Percentiles rank a stretch among this genome's conserved stretches.
Evolutionary conservation across 352 stramenopile genomes (phyloP).

Genomic region (Phytophthora megakarya): DNA sequence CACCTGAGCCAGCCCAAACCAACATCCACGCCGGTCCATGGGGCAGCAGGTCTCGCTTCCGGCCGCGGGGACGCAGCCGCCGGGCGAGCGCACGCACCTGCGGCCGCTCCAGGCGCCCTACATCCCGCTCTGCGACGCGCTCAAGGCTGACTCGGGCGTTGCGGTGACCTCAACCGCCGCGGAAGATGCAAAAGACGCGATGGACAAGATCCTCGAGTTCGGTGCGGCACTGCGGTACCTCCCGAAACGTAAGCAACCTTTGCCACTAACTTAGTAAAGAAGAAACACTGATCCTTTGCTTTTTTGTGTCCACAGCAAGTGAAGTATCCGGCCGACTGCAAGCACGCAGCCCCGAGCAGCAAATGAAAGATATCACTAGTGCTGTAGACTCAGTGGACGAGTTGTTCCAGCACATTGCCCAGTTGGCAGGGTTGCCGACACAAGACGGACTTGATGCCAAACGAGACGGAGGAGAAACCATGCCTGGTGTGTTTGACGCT

Average conservation of each 20-base stretch:
- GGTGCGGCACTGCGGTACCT: slow-evolving; percentile 48
- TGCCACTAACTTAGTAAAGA: no score
- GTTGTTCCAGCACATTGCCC: slow-evolving; percentile 82
- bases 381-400: slow-evolving; percentile 79
- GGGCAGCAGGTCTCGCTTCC: slow-evolving; percentile 59
- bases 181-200: slow-evolving; percentile 68
- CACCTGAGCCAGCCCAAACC: no score
- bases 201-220: slow-evolving; percentile 81
- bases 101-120: slow-evolving; percentile 50
- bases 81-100: slow-evolving; percentile 23
- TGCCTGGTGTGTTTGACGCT: slow-evolving; percentile 65
- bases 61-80: slow-evolving; percentile 16
- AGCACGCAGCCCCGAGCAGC: slow-evolving; percentile 48
- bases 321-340: slow-evolving; percentile 40
- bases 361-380: slow-evolving; percentile 76
- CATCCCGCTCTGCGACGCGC: slow-evolving; percentile 59
- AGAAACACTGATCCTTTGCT: not conserved
- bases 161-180: slow-evolving; percentile 29
- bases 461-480: slow-evolving; percentile 20
- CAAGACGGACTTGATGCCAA: slow-evolving; percentile 26
- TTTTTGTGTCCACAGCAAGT: slow-evolving; percentile 28
- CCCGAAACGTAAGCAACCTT: slow-evolving; percentile 50
- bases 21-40: slow-evolving; percentile 36
- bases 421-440: slow-evolving; percentile 45
- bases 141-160: slow-evolving; percentile 52